A percentile compares a stretch with the other conserved stretches of the same genome.
phyloP scores from a whole-genome alignment of 164 flowering plant genomes.

The Aristolochia californica region DNA sequence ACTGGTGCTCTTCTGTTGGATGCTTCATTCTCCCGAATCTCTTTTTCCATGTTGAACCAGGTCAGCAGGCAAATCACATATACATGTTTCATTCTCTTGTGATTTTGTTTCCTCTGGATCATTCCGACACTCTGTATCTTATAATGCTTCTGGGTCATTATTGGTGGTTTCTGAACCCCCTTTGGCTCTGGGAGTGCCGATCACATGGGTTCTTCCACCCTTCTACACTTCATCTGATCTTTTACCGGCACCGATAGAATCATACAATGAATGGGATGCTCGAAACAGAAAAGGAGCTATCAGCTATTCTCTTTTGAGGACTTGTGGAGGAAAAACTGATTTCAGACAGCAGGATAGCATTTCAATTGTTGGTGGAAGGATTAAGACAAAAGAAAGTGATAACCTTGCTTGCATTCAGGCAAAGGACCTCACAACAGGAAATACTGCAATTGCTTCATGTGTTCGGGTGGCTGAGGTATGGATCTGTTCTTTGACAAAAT shows the following conservation, averaged over 20 bases:
- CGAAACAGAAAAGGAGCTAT: slow-evolving; percentile 41
- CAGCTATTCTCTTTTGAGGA: slow-evolving; percentile 50
- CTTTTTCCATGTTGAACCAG: slow-evolving; percentile 21
- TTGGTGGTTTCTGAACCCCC: slow-evolving; percentile 78
- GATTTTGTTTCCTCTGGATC: slow-evolving; percentile 43
- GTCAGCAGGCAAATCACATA: slow-evolving; percentile 60
- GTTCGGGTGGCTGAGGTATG: slow-evolving; percentile 77
- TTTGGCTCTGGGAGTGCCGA: slow-evolving; percentile 75
- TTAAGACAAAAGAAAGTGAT: slow-evolving; percentile 48
- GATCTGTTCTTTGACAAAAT: not conserved
- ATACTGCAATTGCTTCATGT: slow-evolving; percentile 72
- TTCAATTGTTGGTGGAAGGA: slow-evolving; percentile 47
- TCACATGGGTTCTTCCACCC: slow-evolving; percentile 92
- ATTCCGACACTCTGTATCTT: slow-evolving; percentile 34
- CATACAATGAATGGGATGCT: slow-evolving; percentile 30
- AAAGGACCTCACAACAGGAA: slow-evolving; percentile 60
- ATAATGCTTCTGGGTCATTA: slow-evolving; percentile 46
- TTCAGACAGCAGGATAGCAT: slow-evolving; percentile 29
- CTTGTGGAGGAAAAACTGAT: slow-evolving; percentile 28
- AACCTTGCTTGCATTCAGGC: slow-evolving; percentile 83
- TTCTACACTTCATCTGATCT: slow-evolving; percentile 56
- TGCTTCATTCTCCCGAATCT: not conserved
- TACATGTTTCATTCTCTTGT: slow-evolving; percentile 75
- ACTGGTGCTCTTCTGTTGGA: too few species aligned
- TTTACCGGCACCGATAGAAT: slow-evolving; percentile 52